Evolutionary conservation across 192 early-diverging fungal species (phyloP), one percentile per base, ranked within the genome.

Genomic region (Paraglomus brasilianum): DNA sequence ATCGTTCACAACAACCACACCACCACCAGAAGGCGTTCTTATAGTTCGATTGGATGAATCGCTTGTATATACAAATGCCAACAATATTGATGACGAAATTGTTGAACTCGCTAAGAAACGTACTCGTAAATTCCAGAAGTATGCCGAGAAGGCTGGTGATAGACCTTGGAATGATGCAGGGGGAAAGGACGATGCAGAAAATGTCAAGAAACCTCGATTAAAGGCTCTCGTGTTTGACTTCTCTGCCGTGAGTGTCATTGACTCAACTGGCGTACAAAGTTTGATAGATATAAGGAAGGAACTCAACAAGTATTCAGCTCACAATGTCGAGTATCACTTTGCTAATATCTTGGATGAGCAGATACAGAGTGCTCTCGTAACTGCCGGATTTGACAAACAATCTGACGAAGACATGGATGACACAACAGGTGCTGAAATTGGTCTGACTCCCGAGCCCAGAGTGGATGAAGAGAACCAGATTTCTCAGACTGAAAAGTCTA

Each of bases 221-320:
- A 79, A 83, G 21, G 87, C 92, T 1, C 73, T 94, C 21, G 79
- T 97, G 39, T 82, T 97, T 59, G 95, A 97, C 71, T 87, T 97
- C 55, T 80, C 86, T 0, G 86, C 83, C 21, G 92, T 95, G 19
- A 88, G 89, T 43, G 71, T 84, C 41, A 81, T 95, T 47, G 95
- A 97, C 69, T 84, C 86, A 17, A 91, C 93, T 1, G 93, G 91
- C 15, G 67, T 92, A 43, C 90, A 93, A 71, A 81, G 81, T 41
- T 81, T 97, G 5, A 73, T 89, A 8, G 91, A 93, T 43, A 75
- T 75, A 44, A 69, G 72, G 49, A 74, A 77, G 21, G 17, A 69
- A 24, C 59, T 80, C 17, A 70, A 56, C 24, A 76, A 77, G 52
- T 77, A 77, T 62, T 66, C 78, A 14, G 78, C 66, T 48, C 70